phyloP scores from a whole-genome alignment of 345 rosid genomes.

The Pistacia atlantica region DNA sequence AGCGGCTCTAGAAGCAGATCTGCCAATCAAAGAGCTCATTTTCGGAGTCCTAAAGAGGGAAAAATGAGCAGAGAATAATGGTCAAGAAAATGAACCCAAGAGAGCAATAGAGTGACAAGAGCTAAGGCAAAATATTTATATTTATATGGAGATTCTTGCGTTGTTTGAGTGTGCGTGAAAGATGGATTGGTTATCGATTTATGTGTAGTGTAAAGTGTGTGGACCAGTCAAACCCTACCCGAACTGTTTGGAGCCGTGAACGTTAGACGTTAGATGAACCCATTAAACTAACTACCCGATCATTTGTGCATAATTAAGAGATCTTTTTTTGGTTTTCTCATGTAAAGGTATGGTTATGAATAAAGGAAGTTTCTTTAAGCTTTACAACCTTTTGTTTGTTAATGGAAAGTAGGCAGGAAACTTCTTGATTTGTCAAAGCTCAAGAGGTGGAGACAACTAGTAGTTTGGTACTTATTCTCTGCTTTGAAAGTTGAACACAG shows the following conservation, averaged over 20 bases:
- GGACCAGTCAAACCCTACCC: slow-evolving; percentile 17
- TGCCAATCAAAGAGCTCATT: slow-evolving; percentile 74
- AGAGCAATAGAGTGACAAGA: background rate
- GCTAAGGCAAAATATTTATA: background rate
- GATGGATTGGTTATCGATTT: background rate
- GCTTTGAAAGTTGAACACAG: background rate
- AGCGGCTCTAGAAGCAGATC: slow-evolving; percentile 82
- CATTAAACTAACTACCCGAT: background rate
- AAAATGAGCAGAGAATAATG: background rate
- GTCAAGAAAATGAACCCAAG: background rate
- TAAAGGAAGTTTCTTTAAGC: background rate
- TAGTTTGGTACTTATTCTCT: slow-evolving; percentile 5
- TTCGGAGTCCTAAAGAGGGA: slow-evolving; percentile 9
- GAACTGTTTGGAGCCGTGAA: background rate
- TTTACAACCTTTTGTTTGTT: background rate
- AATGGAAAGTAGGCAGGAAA: slow-evolving; percentile 3
- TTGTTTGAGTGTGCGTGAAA: background rate
- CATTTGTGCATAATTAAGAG: too few relatives aligned
- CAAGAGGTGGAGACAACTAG: background rate
- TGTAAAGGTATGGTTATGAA: too few relatives aligned
- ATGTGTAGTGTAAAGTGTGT: background rate
- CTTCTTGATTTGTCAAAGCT: background rate
- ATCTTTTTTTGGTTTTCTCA: too few relatives aligned
- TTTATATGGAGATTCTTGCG: background rate
- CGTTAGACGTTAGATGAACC: background rate